These are phyloP conservation scores for Fraxinus ornus DNA, from an alignment of 305 asterid species.

Conservation along the genomic window DNA sequence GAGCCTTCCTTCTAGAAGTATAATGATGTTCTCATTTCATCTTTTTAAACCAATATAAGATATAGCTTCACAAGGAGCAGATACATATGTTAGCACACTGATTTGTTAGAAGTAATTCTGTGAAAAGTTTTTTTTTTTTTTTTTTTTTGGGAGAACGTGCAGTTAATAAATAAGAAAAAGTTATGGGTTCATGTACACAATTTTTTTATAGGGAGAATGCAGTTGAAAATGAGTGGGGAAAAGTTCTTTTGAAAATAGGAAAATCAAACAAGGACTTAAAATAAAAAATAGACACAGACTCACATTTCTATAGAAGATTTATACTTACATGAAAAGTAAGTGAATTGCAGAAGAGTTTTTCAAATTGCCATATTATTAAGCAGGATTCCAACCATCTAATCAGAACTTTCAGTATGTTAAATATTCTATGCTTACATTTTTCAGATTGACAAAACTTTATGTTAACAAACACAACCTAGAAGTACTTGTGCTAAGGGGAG, in stretches of 20 bases:
- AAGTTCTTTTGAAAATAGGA: neutral
- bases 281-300: neutral
- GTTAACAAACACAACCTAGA: neutral
- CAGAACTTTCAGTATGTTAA: neutral
- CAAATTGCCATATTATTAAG: neutral
- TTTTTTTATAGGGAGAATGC: neutral
- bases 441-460: slow-evolving; percentile 13
- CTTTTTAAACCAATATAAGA: neutral
- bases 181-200: neutral
- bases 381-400: slow-evolving; percentile 1
- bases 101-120: neutral
- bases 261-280: neutral
- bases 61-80: neutral
- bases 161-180: neutral
- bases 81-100: neutral
- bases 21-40: neutral
- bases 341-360: neutral
- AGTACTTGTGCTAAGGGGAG: slow-evolving; percentile 17
- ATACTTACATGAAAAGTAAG: neutral
- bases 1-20: neutral
- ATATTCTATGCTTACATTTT: slow-evolving; percentile 10
- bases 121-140: neutral
- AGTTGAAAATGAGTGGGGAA: neutral
- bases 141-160: neutral
- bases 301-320: neutral